A percentile compares a stretch with the other conserved stretches of the same genome.
These are phyloP conservation scores for Paxillus rubicundulus DNA, from an alignment of 768 basidiomycete genomes.

Conservation along the genomic window DNA sequence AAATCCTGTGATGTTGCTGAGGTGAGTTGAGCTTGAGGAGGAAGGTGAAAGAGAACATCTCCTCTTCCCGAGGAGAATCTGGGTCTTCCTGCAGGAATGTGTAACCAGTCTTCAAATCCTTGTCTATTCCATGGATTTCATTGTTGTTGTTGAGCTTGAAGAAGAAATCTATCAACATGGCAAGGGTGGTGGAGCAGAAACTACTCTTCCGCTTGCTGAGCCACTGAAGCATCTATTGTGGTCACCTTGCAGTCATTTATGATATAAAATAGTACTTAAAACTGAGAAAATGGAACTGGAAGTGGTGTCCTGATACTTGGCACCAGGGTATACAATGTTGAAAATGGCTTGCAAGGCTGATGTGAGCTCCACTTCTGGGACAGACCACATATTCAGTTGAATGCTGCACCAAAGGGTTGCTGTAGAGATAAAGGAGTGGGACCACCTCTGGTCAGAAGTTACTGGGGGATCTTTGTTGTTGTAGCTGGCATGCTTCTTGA, in stretches of 20 bases:
- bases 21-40: slow-evolving; percentile 3
- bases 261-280: background rate
- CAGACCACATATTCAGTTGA: slow-evolving; percentile 8
- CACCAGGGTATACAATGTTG: background rate
- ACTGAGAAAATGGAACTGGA: background rate
- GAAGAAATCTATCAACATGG: slow-evolving; percentile 7
- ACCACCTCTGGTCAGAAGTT: background rate
- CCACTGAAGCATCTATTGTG: background rate
- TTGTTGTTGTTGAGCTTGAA: background rate
- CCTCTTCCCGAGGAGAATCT: background rate
- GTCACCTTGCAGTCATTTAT: too few species aligned
- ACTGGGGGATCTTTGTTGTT: background rate
- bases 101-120: background rate
- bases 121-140: background rate
- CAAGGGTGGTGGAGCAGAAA: slow-evolving; percentile 5
- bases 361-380: background rate
- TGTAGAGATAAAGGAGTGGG: background rate
- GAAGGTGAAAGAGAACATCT: background rate
- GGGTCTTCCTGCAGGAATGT: slow-evolving; percentile 5
- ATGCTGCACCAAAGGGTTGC: slow-evolving; percentile 5
- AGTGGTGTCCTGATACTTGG: background rate
- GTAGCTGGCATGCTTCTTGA: background rate
- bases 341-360: background rate
- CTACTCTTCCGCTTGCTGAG: slow-evolving; percentile 6
- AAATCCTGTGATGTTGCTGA: background rate